Conservation (phyloP, 805 yeast species). For the Candida bentonensis region DNA sequence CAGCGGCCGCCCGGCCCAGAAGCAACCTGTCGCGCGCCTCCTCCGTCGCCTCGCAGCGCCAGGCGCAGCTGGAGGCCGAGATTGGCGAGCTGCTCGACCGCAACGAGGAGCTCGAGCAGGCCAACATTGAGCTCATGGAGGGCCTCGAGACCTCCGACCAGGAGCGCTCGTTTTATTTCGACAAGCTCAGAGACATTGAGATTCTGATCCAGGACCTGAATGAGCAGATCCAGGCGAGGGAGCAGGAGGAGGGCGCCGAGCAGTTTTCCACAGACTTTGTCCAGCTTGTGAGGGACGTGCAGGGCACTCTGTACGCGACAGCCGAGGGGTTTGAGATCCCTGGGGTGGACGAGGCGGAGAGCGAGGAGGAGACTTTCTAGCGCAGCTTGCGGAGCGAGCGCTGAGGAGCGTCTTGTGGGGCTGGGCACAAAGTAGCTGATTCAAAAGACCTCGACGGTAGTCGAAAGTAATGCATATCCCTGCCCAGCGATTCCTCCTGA, state of each 20-base stretch:
- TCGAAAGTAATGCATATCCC: no score
- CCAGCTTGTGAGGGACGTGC: conserved; percentile 45
- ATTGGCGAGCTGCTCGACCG: conserved; percentile 3
- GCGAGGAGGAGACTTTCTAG: not conserved
- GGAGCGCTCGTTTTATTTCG: conserved; percentile 83
- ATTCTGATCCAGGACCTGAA: conserved; percentile 53
- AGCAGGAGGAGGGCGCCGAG: conserved; percentile 19
- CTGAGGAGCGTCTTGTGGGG: no score
- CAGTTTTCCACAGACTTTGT: conserved; percentile 14
- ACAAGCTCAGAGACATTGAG: conserved; percentile 81
- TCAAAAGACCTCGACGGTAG: no score
- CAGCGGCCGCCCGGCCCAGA: conserved; percentile 8
- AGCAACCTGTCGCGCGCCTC: conserved; percentile 5
- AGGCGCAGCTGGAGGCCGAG: conserved; percentile 27
- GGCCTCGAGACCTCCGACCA: conserved; percentile 51
- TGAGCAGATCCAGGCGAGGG: conserved; percentile 33
- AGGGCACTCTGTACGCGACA: conserved; percentile 62
- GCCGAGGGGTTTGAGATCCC: conserved; percentile 73
- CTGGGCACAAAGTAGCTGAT: no score
- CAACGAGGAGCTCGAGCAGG: conserved; percentile 30
- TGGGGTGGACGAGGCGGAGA: not conserved
- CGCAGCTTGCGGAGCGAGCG: no score
- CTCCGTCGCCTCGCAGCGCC: conserved; percentile 1
- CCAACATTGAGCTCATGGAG: conserved; percentile 40
- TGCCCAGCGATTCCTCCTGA: no score